These are phyloP conservation scores for Ormosia semicastrata DNA, from an alignment of 306 rosid species.

Conservation along the genomic window DNA sequence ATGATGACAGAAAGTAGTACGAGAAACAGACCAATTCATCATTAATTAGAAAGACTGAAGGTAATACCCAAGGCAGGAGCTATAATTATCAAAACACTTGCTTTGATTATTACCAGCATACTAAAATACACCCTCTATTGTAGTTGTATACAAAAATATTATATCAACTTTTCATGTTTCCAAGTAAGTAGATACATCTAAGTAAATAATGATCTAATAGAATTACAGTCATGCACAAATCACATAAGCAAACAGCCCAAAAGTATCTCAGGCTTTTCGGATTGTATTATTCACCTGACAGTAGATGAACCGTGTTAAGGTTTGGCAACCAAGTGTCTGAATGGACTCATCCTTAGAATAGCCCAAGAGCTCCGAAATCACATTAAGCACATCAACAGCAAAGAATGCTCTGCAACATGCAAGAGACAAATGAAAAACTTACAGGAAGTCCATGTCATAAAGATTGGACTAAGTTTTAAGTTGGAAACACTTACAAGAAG, in stretches of 20 bases:
- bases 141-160: neutral
- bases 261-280: neutral
- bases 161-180: neutral
- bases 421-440: neutral
- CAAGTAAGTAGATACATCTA: neutral
- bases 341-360: slow-evolving; percentile 73
- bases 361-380: slow-evolving; percentile 70
- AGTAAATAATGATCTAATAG: neutral
- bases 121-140: neutral
- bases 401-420: slow-evolving; percentile 74
- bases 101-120: neutral
- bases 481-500: neutral
- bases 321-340: slow-evolving; percentile 82
- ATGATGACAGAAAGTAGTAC: neutral
- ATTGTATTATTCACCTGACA: slow-evolving; percentile 58
- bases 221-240: neutral
- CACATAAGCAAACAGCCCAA: neutral
- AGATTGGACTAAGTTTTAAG: too few relatives aligned
- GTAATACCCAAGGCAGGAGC: neutral
- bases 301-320: slow-evolving; percentile 73
- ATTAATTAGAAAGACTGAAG: neutral
- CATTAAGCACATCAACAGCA: slow-evolving; percentile 75
- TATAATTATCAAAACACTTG: neutral
- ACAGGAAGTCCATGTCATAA: neutral
- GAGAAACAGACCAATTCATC: neutral